Percentiles rank a stretch among this genome's conserved stretches.
phyloP scores from a whole-genome alignment of 306 rosid species.

The Corylus americana region DNA sequence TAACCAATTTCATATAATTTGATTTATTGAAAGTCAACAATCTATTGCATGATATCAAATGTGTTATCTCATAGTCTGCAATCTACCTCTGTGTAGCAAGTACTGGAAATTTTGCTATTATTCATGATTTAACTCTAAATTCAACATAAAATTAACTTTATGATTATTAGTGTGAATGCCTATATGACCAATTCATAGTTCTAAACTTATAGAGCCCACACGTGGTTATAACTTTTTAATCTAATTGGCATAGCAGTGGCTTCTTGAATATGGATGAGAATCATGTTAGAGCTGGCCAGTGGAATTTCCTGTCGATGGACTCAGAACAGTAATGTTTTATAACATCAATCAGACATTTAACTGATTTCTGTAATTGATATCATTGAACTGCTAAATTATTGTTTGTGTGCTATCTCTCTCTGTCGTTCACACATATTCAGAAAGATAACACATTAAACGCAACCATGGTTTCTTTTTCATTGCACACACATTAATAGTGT shows the following conservation, averaged over 20 bases:
- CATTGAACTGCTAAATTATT: neutral
- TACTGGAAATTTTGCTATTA: neutral
- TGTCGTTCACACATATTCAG: neutral
- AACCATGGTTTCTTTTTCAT: neutral
- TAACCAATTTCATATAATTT: neutral
- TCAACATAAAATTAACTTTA: neutral
- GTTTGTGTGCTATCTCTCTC: neutral
- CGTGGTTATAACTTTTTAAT: neutral
- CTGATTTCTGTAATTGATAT: neutral
- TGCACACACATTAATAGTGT: neutral
- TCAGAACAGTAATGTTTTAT: neutral
- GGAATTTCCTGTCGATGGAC: neutral
- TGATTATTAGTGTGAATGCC: neutral
- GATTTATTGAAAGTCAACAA: neutral
- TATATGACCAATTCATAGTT: neutral
- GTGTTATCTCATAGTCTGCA: neutral
- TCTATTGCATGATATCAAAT: neutral
- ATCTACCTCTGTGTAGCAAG: neutral
- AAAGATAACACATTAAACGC: neutral
- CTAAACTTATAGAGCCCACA: neutral
- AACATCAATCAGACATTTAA: neutral
- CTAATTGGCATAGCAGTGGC: neutral
- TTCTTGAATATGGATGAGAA: neutral
- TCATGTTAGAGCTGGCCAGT: neutral
- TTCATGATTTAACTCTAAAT: neutral